These are phyloP conservation scores for Talaromyces albobiverticillius DNA, from an alignment of 2,329 filamentous ascomycete species.

Conservation along the genomic window DNA sequence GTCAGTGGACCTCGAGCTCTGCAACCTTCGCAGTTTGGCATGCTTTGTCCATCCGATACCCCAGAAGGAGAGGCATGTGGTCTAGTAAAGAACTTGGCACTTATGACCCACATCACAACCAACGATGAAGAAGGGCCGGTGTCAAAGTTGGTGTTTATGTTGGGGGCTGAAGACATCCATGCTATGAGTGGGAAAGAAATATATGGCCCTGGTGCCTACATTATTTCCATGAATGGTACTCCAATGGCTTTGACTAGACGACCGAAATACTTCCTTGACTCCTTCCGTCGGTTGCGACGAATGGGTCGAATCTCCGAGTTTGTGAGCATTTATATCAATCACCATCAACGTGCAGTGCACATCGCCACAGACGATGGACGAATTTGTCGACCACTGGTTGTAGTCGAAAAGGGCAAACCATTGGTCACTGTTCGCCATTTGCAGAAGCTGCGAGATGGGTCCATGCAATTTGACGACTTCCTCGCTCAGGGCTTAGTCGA, in stretches of 20 bases:
- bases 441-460: constrained; percentile 75
- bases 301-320: constrained; percentile 94
- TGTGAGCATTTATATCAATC: constrained; percentile 93
- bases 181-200: constrained; percentile 81
- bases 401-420: constrained; percentile 83
- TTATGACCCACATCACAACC: constrained; percentile 99
- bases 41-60: constrained; percentile 95
- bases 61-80: constrained; percentile 98
- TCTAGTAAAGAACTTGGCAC: constrained; percentile 92
- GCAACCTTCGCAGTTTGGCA: constrained; percentile 96
- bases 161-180: constrained; percentile 80
- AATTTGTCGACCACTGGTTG: constrained; percentile 92
- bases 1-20: constrained; percentile 92
- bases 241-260: constrained; percentile 82
- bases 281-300: constrained; percentile 81
- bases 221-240: constrained; percentile 94
- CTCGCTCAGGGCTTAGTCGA: constrained; percentile 86
- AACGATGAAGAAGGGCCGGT: constrained; percentile 92
- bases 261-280: constrained; percentile 80
- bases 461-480: constrained; percentile 90
- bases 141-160: constrained; percentile 76
- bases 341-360: constrained; percentile 85
- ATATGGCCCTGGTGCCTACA: constrained; percentile 77
- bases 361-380: constrained; percentile 96
- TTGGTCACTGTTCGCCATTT: constrained; percentile 78